Percentiles rank a stretch among this genome's conserved stretches.
These are phyloP conservation scores for Rauvolfia tetraphylla DNA, from an alignment of 257 asterid species.

Conservation along the genomic window DNA sequence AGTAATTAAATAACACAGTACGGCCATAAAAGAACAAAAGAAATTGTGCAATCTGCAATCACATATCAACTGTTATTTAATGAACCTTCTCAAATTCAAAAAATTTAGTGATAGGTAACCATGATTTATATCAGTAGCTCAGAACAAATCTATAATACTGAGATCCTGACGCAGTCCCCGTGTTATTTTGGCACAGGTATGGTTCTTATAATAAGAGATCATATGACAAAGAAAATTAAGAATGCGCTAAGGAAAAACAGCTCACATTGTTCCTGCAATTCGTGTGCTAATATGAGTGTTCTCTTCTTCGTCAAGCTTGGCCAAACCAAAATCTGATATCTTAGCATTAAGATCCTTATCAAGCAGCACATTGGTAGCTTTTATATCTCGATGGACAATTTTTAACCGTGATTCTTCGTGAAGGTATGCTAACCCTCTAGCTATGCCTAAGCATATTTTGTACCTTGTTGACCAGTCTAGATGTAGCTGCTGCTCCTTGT, in stretches of 20 bases:
- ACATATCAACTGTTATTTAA: no score
- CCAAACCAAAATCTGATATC: conserved; percentile 49
- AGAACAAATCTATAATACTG: no score
- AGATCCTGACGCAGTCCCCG: no score
- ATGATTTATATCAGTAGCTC: neutral
- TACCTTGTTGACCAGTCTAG: conserved; percentile 40
- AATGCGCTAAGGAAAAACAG: neutral
- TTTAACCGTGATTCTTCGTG: conserved; percentile 47
- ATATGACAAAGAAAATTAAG: neutral
- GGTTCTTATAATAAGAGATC: neutral
- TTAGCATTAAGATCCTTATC: conserved; percentile 44
- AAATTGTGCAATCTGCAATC: no score
- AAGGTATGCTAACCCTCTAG: conserved; percentile 44
- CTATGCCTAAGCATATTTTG: conserved; percentile 39
- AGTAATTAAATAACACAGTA: no score
- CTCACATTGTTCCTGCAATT: conserved; percentile 47
- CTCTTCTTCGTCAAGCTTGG: conserved; percentile 46
- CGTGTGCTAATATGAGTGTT: conserved; percentile 51
- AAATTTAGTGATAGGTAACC: neutral
- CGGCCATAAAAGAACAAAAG: no score
- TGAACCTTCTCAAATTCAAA: no score
- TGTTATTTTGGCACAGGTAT: no score
- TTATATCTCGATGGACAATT: conserved; percentile 44
- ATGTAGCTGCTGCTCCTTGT: conserved; percentile 27
- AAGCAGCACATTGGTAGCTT: conserved; percentile 41